Evolutionary conservation across 177 flowering plant genomes (phyloP), one percentile per base, ranked within the genome.

Genomic region (Tripterygium wilfordii): DNA sequence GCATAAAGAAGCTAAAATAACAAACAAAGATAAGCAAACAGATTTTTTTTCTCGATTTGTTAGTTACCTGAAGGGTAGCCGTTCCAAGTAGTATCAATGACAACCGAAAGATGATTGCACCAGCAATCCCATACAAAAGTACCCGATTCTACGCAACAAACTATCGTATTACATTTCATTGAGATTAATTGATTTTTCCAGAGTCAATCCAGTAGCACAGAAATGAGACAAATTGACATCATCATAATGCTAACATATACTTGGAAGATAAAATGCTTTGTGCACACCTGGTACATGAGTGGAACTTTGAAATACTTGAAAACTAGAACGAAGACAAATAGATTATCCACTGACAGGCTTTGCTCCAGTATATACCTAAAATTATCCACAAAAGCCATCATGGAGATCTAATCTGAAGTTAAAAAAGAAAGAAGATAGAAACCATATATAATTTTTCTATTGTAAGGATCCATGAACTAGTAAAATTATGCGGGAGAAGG

Each of bases 291-390:
- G 68, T 80, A 85, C 50, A 23, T 58, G n/a, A 49, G 27, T 40
- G 98, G 98, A 49, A 91, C 98, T 72, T 85, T 78, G 69, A 91
- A 91, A 76, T 88, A 88, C 64, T 86, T 88, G 80, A 91, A 91
- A 63, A 91, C 61, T 53, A 91, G 54, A 58, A 91, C 83, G 75
- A 88, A 91, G 60, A 91, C 98, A 56, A 91, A 91, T 17, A 91
- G 71, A 65, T 91, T 91, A 58, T 91, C 98, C 61, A 91, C 98
- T 2, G 96, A 88, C 68, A 91, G 75, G 63, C 98, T 91, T 68
- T 85, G 95, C 77, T 91, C 96, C 70, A 91, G 63, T 40, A 91
- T 42, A 45, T 91, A 91, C 71, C 98, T 91, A 63, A 79, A 70
- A 55, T 8, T 29, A 17, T 17, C 27, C 53, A 60, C 5, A 48